These are phyloP conservation scores for Agapanthus africanus DNA, from an alignment of 106 monocot species.

Conservation along the genomic window DNA sequence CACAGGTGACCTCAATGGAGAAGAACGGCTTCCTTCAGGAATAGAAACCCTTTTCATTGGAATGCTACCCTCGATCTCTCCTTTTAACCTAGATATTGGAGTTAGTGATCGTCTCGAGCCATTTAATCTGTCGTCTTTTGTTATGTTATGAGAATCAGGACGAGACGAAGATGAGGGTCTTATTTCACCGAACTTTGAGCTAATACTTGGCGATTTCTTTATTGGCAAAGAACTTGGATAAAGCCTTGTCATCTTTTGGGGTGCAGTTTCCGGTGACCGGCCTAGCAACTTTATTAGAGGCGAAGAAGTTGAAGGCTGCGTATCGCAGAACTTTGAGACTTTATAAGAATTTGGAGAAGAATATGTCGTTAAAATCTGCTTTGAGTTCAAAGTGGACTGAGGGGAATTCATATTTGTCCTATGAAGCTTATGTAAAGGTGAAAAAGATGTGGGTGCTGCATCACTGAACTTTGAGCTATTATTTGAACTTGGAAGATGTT, in stretches of 20 bases:
- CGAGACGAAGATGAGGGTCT: neutral
- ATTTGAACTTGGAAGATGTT: neutral
- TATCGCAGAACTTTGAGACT: slow-evolving; percentile 64
- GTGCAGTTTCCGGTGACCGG: neutral
- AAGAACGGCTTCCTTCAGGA: slow-evolving; percentile 13
- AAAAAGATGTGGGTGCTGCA: neutral
- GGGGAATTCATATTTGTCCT: neutral
- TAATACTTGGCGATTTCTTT: neutral
- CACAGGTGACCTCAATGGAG: neutral
- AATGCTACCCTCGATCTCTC: slow-evolving; percentile 11
- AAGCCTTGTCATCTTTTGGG: neutral
- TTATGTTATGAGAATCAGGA: too few relatives aligned
- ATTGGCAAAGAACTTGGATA: slow-evolving; percentile 3
- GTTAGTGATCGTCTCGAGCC: slow-evolving; percentile 33
- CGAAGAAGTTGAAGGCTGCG: slow-evolving; percentile 45
- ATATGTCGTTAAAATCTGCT: slow-evolving; percentile 27
- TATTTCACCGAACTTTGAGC: neutral
- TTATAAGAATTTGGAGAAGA: slow-evolving; percentile 35
- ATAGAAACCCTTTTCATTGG: slow-evolving; percentile 20
- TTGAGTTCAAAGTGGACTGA: slow-evolving; percentile 18
- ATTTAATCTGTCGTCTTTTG: too few relatives aligned
- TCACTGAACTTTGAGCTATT: slow-evolving; percentile 6
- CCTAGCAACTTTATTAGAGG: slow-evolving; percentile 27
- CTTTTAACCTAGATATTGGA: slow-evolving; percentile 27
- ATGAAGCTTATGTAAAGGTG: neutral